Percentiles rank a stretch among this genome's conserved stretches.
Conservation (phyloP, 331 rosid genomes). For the Erythrophleum ivorense region DNA sequence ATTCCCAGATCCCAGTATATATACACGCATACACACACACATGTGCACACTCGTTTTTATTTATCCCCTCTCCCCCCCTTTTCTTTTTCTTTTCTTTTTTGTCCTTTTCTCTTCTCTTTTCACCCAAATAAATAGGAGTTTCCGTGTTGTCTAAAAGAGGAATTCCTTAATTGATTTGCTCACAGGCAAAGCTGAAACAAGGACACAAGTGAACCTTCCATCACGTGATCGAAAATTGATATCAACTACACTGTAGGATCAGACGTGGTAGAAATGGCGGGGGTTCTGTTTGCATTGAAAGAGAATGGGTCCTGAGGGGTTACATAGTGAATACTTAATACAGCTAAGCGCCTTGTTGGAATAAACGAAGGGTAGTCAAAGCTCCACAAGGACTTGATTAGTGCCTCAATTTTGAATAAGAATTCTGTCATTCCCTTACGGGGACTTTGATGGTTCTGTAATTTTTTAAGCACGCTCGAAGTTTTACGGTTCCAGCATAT, state of each 20-base stretch:
- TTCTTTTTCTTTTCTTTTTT: no score
- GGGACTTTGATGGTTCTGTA: slow-evolving; percentile 31
- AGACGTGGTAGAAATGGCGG: slow-evolving; percentile 16
- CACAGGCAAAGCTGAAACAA: slow-evolving; percentile 55
- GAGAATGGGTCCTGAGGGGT: not conserved
- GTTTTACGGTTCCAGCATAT: not conserved
- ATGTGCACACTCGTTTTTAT: not conserved
- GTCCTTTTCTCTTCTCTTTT: no score
- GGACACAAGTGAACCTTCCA: slow-evolving; percentile 46
- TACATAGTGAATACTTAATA: not conserved
- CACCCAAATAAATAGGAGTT: not conserved
- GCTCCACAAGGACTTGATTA: slow-evolving; percentile 6
- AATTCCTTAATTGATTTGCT: slow-evolving; percentile 21
- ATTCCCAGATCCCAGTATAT: no score
- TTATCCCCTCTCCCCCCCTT: not conserved
- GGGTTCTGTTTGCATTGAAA: slow-evolving; percentile 27
- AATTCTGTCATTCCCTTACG: not conserved
- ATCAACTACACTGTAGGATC: slow-evolving; percentile 34
- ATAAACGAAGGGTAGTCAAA: slow-evolving; percentile 18
- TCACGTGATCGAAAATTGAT: slow-evolving; percentile 52
- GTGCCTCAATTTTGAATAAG: slow-evolving; percentile 14
- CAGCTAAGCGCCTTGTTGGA: slow-evolving; percentile 6
- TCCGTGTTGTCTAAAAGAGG: not conserved
- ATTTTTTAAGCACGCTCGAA: slow-evolving; percentile 5
- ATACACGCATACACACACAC: not conserved